Conservation (phyloP, 176 grass and related monocot species). For the Canna indica region DNA sequence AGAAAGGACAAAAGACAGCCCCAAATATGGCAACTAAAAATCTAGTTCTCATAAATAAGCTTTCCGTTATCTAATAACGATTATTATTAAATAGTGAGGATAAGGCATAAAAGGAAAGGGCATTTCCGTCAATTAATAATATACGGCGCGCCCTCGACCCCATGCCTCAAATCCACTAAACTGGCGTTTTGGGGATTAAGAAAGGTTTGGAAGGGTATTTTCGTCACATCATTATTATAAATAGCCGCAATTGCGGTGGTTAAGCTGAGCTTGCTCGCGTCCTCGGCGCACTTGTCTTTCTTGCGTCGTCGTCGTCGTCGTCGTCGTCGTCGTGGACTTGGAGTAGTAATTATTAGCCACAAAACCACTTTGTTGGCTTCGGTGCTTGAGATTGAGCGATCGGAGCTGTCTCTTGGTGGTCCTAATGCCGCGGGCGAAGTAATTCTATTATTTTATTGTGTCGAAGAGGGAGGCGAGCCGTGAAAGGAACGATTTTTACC, state of each 20-base stretch:
- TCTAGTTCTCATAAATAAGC: neutral
- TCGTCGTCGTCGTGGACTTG: constrained; percentile 11
- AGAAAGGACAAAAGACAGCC: neutral
- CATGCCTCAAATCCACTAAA: neutral
- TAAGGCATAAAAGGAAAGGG: too few species aligned
- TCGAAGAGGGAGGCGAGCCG: constrained; percentile 16
- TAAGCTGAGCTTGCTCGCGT: constrained; percentile 3
- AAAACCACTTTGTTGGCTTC: constrained; percentile 30
- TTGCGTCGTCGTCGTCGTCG: constrained; percentile 16
- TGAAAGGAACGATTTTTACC: neutral
- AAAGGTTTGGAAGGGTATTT: neutral
- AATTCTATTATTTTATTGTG: neutral
- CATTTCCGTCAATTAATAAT: too few species aligned
- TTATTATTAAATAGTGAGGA: too few species aligned
- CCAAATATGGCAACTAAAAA: neutral
- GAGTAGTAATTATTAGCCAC: too few species aligned
- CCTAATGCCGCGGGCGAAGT: constrained; percentile 7
- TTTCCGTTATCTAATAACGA: too few species aligned
- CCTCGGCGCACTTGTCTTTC: neutral
- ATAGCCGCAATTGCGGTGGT: constrained; percentile 12
- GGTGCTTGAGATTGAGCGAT: constrained; percentile 20
- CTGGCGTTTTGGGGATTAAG: neutral
- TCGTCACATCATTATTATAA: neutral
- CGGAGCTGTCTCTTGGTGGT: constrained; percentile 18
- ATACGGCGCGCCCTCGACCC: too few species aligned